Percentiles rank a stretch among this genome's conserved stretches.
Evolutionary conservation across 192 early-diverging fungal species (phyloP).

Genomic region (Chytriomyces confervae): DNA sequence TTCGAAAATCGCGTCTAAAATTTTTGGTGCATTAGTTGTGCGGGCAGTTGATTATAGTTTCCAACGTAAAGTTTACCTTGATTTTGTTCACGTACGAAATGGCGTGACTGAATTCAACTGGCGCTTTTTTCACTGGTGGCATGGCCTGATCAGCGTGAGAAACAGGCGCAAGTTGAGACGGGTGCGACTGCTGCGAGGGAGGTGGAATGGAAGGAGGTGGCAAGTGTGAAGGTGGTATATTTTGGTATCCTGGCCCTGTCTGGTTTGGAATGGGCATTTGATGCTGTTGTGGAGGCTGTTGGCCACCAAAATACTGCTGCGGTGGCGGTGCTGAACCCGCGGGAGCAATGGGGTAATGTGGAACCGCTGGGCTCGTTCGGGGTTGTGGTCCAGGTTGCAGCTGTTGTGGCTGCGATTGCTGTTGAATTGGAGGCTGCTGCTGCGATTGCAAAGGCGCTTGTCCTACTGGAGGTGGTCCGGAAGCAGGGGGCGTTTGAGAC

Average conservation of each 20-base stretch:
- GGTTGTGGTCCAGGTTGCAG: neutral
- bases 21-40: conserved; percentile 10
- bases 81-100: conserved; percentile 99
- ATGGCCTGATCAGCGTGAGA: neutral
- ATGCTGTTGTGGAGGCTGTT: neutral
- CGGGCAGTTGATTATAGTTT: conserved; percentile 5
- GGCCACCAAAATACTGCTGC: neutral
- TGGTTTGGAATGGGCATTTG: neutral
- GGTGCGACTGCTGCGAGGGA: conserved; percentile 38
- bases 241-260: no score
- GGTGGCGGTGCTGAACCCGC: neutral
- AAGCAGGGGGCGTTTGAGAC: neutral
- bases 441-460: neutral
- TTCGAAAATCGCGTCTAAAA: conserved; percentile 84
- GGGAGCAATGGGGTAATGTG: neutral
- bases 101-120: conserved; percentile 97
- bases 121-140: conserved; percentile 40
- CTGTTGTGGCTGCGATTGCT: neutral
- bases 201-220: conserved; percentile 1
- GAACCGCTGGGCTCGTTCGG: no score
- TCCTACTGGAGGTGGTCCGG: neutral
- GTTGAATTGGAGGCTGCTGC: neutral
- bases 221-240: no score
- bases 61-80: conserved; percentile 65
- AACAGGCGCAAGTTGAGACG: neutral